These are phyloP conservation scores for Diutina sp. DNA, from an alignment of 1,139 yeast genomes.

Conservation along the genomic window DNA sequence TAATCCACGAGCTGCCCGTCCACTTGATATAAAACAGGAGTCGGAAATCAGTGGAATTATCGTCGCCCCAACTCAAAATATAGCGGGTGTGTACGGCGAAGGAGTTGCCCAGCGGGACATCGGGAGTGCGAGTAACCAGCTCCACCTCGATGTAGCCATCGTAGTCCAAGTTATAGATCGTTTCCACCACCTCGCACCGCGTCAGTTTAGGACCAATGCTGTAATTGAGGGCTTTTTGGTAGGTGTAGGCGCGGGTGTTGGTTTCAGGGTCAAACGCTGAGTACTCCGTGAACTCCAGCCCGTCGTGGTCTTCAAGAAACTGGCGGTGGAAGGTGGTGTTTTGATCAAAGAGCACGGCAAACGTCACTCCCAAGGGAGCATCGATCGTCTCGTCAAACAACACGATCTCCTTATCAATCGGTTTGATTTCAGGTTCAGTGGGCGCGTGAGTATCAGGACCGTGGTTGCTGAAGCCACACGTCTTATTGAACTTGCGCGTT, in stretches of 20 bases:
- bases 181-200: constrained; percentile 35
- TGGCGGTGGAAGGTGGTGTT: constrained; percentile 26
- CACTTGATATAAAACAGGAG: constrained; percentile 36
- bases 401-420: constrained; percentile 15
- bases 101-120: constrained; percentile 47
- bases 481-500: neutral
- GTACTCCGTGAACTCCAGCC: constrained; percentile 31
- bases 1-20: constrained; percentile 48
- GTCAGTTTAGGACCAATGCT: constrained; percentile 49
- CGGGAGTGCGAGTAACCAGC: constrained; percentile 36
- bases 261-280: constrained; percentile 22
- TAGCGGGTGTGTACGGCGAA: constrained; percentile 39
- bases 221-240: constrained; percentile 35
- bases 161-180: constrained; percentile 26
- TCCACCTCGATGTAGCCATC: constrained; percentile 22
- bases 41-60: constrained; percentile 25
- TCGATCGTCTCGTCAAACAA: constrained; percentile 19
- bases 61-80: constrained; percentile 33
- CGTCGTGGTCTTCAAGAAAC: constrained; percentile 32
- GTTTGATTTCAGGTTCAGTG: constrained; percentile 12
- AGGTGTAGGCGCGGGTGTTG: constrained; percentile 25
- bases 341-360: constrained; percentile 33
- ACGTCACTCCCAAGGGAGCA: constrained; percentile 40
- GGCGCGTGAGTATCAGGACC: constrained; percentile 31
- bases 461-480: neutral